phyloP scores from a whole-genome alignment of 148 eudicot genomes.

The Camellia japonica region DNA sequence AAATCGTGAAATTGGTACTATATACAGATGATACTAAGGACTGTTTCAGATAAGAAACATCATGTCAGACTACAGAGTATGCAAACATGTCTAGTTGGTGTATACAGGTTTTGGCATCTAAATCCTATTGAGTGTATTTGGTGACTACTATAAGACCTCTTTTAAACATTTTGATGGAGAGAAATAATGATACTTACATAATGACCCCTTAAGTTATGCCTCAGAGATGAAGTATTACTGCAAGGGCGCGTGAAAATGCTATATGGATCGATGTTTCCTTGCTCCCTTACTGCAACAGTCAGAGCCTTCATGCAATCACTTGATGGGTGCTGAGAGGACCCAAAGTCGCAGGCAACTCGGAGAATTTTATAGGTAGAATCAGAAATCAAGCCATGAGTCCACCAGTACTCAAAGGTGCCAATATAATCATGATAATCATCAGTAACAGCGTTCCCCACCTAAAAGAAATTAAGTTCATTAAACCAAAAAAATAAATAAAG shows the following conservation, averaged over 20 bases:
- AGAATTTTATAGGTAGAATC: constrained; percentile 74
- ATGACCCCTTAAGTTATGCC: constrained; percentile 58
- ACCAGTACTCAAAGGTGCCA: constrained; percentile 96
- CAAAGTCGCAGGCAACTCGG: constrained; percentile 42
- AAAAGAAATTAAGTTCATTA: background rate
- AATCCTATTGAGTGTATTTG: background rate
- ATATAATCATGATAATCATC: constrained; percentile 82
- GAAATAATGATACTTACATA: constrained; percentile 52
- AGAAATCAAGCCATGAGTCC: constrained; percentile 89
- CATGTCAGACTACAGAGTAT: background rate
- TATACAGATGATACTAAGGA: background rate
- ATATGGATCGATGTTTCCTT: constrained; percentile 85
- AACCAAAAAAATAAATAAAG: background rate
- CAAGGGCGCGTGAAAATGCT: constrained; percentile 78
- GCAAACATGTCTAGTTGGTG: background rate
- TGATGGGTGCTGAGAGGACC: constrained; percentile 76
- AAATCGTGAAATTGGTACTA: background rate
- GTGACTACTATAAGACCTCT: background rate
- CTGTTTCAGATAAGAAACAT: background rate
- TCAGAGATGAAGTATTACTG: constrained; percentile 41
- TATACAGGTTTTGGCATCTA: background rate
- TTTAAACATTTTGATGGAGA: background rate
- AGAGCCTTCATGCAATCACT: constrained; percentile 50
- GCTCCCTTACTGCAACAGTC: constrained; percentile 49
- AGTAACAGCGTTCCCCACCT: constrained; percentile 95